Evolutionary conservation across 1,284 basidiomycete species (phyloP).

Genomic region (Uromyces viciae-fabae): DNA sequence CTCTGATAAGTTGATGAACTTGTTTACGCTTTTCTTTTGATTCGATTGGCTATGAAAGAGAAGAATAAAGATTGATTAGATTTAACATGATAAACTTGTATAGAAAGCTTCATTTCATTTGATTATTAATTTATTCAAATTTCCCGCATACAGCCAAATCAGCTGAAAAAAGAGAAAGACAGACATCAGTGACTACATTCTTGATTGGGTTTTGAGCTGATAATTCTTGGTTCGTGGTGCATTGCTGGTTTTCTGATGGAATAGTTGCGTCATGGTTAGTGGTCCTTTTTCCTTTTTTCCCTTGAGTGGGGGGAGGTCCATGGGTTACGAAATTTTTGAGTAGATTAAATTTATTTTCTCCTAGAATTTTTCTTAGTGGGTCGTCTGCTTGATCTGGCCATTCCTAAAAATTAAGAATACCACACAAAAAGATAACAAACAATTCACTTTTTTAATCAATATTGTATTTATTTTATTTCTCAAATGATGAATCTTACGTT

Average conservation of each 20-base stretch:
- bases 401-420: constrained; percentile 29
- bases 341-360: constrained; percentile 17
- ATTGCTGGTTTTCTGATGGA: too few species aligned
- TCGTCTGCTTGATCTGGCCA: constrained; percentile 26
- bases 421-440: too few species aligned
- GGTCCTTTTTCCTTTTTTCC: constrained; percentile 19
- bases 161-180: too few species aligned
- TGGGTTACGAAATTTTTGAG: constrained; percentile 23
- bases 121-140: too few species aligned
- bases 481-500: too few species aligned
- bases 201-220: background rate
- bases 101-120: background rate
- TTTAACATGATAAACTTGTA: background rate
- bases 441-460: too few species aligned
- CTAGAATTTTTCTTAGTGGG: constrained; percentile 3
- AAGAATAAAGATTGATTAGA: background rate
- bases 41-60: constrained; percentile 65
- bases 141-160: too few species aligned
- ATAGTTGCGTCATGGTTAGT: too few species aligned
- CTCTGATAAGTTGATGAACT: constrained; percentile 75
- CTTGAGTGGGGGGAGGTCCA: background rate
- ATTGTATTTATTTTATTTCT: too few species aligned
- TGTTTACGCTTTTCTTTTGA: constrained; percentile 76
- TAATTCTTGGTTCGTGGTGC: too few species aligned
- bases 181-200: constrained; percentile 36